Evolutionary conservation across 139 green algal species (phyloP).

Genomic region (Zygnema cylindricum): DNA sequence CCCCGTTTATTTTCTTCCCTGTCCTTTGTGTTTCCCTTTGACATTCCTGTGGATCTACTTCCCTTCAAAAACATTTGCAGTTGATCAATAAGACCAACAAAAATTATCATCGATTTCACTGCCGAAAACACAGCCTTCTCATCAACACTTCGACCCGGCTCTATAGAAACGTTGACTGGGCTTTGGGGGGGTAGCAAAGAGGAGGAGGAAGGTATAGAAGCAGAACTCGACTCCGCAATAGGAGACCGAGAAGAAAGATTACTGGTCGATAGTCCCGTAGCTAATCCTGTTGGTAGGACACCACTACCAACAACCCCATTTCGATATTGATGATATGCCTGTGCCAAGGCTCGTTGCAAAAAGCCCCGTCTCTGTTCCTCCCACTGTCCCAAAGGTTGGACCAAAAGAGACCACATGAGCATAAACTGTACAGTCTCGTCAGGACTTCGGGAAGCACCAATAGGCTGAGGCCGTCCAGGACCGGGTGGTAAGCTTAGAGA

Average conservation of each 20-base stretch:
- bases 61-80: conserved; percentile 56
- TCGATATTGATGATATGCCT: not conserved
- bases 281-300: not conserved
- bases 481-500: not conserved
- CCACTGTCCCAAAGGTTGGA: conserved; percentile 32
- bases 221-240: not conserved
- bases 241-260: not conserved
- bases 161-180: not conserved
- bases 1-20: not conserved
- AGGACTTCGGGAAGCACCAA: not conserved
- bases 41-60: not conserved
- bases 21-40: not conserved
- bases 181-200: not conserved
- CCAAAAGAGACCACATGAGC: conserved; percentile 37
- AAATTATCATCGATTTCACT: conserved; percentile 43
- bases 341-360: conserved; percentile 13
- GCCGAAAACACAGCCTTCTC: not conserved
- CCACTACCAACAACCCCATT: not conserved
- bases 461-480: not conserved
- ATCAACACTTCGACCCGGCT: not conserved
- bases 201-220: not conserved
- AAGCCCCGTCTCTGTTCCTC: conserved; percentile 1
- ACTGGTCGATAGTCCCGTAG: not conserved
- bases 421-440: conserved; percentile 17
- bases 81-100: conserved; percentile 58